Percentiles rank a stretch among this genome's conserved stretches.
These are phyloP conservation scores for Neoboletus brunneissimus DNA, from an alignment of 768 basidiomycete species.

Conservation along the genomic window DNA sequence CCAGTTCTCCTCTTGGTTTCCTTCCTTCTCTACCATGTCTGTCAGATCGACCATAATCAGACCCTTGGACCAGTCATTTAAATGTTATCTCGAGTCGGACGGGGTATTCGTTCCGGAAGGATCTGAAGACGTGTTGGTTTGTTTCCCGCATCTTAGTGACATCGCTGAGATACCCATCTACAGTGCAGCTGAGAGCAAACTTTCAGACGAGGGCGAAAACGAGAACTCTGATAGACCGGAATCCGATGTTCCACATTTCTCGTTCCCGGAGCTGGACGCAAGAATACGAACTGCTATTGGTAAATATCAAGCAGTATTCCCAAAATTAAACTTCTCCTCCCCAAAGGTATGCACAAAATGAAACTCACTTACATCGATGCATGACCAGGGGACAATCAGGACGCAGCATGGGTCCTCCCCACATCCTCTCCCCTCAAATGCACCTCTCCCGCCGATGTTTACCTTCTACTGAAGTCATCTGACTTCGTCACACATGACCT, in stretches of 20 bases:
- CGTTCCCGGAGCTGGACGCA: slow-evolving; percentile 81
- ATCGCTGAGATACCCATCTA: background rate
- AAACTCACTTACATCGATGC: background rate
- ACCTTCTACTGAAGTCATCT: slow-evolving; percentile 88
- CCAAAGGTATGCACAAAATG: slow-evolving; percentile 59
- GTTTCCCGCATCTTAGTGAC: background rate
- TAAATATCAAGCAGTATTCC: slow-evolving; percentile 82
- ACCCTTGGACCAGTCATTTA: slow-evolving; percentile 62
- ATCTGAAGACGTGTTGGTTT: slow-evolving; percentile 69
- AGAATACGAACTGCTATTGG: slow-evolving; percentile 63
- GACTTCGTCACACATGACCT: slow-evolving; percentile 87
- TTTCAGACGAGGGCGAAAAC: slow-evolving; percentile 57
- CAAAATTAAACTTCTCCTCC: slow-evolving; percentile 95
- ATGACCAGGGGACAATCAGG: slow-evolving; percentile 45
- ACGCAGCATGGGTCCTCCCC: slow-evolving; percentile 89
- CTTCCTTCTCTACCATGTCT: slow-evolving; percentile 56
- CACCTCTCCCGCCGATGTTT: slow-evolving; percentile 84
- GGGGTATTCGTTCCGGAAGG: slow-evolving; percentile 83
- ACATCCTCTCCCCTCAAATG: slow-evolving; percentile 83
- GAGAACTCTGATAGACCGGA: slow-evolving; percentile 36
- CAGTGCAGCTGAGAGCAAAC: slow-evolving; percentile 52
- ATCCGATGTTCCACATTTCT: slow-evolving; percentile 40
- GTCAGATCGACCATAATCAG: slow-evolving; percentile 75
- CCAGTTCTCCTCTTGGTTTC: slow-evolving; percentile 87
- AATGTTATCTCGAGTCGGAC: slow-evolving; percentile 75